Conservation (phyloP, 1,139 yeast species). For the Zygosaccharomyces sapae region DNA sequence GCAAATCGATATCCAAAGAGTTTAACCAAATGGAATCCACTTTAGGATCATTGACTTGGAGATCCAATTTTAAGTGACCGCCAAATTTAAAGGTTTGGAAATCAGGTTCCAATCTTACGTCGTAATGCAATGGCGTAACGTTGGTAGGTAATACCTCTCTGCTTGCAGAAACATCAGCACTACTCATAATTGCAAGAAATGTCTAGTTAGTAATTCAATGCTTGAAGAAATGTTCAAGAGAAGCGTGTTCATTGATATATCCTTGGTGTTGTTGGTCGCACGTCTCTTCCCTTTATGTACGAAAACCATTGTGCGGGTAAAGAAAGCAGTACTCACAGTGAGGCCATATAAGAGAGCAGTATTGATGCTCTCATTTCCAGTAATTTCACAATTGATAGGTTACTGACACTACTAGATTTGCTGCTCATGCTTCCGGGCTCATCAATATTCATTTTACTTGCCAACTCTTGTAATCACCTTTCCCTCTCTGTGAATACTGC, state of each 20-base stretch:
- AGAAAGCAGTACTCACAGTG: background rate
- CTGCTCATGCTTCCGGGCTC: background rate
- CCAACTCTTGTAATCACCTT: background rate
- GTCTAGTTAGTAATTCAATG: constrained; percentile 1
- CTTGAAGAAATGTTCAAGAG: background rate
- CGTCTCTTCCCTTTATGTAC: background rate
- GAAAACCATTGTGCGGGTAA: background rate
- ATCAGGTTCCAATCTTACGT: constrained; percentile 67
- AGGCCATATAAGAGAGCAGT: background rate
- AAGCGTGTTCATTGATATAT: no score
- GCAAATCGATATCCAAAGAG: constrained; percentile 59
- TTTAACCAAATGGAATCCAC: constrained; percentile 43
- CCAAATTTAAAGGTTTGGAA: constrained; percentile 65
- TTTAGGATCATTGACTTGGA: constrained; percentile 50
- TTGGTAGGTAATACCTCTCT: constrained; percentile 70
- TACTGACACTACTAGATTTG: background rate
- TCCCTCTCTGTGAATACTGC: background rate
- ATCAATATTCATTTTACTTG: background rate
- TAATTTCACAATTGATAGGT: background rate
- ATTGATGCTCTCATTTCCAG: background rate
- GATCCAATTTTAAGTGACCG: constrained; percentile 62
- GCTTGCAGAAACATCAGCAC: constrained; percentile 12
- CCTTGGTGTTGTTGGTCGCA: background rate
- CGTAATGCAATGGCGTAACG: constrained; percentile 70
- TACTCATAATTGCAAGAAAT: constrained; percentile 9